Base-by-base conservation (phyloP, 805 yeast genomes). In the Starmerella davenportii region DNA sequence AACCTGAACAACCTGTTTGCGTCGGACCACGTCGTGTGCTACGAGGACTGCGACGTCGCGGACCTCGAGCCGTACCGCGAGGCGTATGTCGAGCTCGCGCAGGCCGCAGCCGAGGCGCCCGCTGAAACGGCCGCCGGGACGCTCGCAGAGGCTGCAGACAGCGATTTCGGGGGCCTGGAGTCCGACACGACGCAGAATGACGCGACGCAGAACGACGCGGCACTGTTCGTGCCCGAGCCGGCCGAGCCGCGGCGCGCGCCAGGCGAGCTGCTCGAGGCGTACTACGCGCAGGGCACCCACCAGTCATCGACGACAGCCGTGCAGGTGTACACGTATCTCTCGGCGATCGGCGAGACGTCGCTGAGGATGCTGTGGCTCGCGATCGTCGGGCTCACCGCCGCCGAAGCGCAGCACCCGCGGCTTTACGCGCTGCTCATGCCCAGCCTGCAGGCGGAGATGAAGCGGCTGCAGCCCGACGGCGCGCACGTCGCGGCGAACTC, bases 1-100 rank as follows among this genome's bases (percentile, higher is more conserved):
- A 85, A 85, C 58, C 62, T 90, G 46, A 94, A 85, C 55, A 90
- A 90, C 53, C 52, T 90, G 35, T 85, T 79, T 64, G 95, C 93
- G 1, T 75, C 87, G 5, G 72, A 72, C 8, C 66, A 72, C 45
- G 71, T 90, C 4, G 41, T 54, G 4, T 85, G 96, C 56, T 69
- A 85, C 43, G 96, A 85, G 52, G 96, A 87, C 54, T 95, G 94
- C 0, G 63, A 64, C 35, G 65, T 79, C 2, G 79, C 76, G 24
- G 73, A 70, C 37, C 55, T 85, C 38, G 44, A 43, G 13, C 56
- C 60, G 4, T 84, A 78, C 51, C 68, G 65, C 44, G 58, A 59
- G 4, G 85, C 94, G 14, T 85, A 80, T 51, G 65, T 39, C 7
- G 50, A 35, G 27, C 38, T 60, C 31, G 59, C 59, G 4, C 52